Percentiles rank a stretch among this genome's conserved stretches.
phyloP scores from a whole-genome alignment of 106 monocot species.

The Chionographis japonica region DNA sequence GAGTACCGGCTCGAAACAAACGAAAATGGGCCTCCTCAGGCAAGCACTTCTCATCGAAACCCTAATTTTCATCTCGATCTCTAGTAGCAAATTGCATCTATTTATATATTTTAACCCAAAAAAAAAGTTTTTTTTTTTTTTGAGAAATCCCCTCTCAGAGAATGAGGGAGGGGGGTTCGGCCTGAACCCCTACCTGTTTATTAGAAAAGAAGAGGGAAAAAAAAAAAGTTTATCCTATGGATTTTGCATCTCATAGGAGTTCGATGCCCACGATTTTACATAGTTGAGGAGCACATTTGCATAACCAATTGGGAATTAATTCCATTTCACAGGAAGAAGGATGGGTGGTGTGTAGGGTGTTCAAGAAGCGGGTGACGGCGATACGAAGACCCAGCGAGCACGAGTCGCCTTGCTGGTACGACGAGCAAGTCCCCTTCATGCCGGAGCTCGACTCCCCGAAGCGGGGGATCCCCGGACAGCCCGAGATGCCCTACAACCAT shows the following conservation, averaged over 20 bases:
- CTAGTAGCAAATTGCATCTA: no score
- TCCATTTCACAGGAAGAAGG: conserved; percentile 52
- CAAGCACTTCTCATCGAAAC: conserved; percentile 14
- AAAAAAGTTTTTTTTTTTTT: no score
- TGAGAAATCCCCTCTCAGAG: no score
- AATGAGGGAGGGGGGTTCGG: no score
- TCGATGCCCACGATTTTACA: no score
- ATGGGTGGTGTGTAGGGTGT: conserved; percentile 71
- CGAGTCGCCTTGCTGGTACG: conserved; percentile 35
- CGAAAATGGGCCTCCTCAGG: conserved; percentile 66
- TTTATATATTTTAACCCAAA: no score
- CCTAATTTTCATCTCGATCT: no score
- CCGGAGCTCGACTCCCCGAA: conserved; percentile 33
- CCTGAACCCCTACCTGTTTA: no score
- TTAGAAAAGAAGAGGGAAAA: no score
- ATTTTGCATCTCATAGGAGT: no score
- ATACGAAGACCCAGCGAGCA: conserved; percentile 21
- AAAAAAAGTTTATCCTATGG: no score
- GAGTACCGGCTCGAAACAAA: conserved; percentile 72
- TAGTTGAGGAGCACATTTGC: neutral
- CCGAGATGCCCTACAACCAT: conserved; percentile 17
- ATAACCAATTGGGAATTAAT: neutral
- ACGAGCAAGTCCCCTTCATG: conserved; percentile 41
- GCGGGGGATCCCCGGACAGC: conserved; percentile 3
- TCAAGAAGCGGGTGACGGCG: conserved; percentile 50